phyloP scores from a whole-genome alignment of 176 grass and related monocot genomes.

The Rhynchospora breviuscula region DNA sequence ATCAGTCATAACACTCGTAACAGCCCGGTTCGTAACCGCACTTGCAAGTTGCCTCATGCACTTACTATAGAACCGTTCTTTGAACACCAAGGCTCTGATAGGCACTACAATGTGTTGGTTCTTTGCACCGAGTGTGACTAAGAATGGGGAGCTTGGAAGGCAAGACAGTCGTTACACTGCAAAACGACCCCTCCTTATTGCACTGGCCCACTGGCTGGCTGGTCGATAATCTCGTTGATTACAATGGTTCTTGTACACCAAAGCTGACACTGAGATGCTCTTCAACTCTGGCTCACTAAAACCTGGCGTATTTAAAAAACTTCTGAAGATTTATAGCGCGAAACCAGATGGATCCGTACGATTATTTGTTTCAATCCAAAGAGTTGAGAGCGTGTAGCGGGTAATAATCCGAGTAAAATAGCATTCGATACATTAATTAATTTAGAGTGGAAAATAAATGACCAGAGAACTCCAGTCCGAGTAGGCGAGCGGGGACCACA shows the following conservation, averaged over 20 bases:
- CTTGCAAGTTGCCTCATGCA: not conserved
- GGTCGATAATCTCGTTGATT: not conserved
- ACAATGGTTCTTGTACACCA: not conserved
- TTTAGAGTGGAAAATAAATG: not conserved
- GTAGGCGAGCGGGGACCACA: slow-evolving; percentile 9
- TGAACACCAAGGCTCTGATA: not conserved
- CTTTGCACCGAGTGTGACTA: not conserved
- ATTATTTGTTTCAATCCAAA: not conserved
- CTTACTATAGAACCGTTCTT: not conserved
- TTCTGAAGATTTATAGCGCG: not conserved
- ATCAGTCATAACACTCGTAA: not conserved
- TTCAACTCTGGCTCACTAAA: not conserved
- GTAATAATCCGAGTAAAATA: not conserved
- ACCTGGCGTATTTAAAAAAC: not conserved
- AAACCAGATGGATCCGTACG: not conserved
- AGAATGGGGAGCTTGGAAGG: not conserved
- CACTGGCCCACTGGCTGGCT: not conserved
- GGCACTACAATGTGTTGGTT: not conserved
- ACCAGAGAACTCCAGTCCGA: not conserved
- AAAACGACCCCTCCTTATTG: not conserved
- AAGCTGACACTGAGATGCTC: not conserved
- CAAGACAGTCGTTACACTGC: slow-evolving; percentile 7
- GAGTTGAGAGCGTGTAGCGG: not conserved
- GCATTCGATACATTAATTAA: not conserved
- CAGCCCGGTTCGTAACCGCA: not conserved